phyloP scores from a whole-genome alignment of 345 rosid genomes.

The Arabidopsis arenosa region DNA sequence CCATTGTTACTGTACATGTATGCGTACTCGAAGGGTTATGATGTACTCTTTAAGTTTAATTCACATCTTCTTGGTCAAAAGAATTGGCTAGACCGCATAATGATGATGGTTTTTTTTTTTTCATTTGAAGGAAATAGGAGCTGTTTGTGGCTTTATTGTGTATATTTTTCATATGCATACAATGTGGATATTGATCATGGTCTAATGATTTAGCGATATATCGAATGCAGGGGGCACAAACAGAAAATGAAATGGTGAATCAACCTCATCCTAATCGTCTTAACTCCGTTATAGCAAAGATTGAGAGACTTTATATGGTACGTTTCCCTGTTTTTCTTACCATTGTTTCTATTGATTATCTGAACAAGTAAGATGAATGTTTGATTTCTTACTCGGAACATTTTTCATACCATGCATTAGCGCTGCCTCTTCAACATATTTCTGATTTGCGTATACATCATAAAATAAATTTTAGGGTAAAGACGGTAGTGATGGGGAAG shows the following conservation, averaged over 20 bases:
- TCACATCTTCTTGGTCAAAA: neutral
- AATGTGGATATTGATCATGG: neutral
- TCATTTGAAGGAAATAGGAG: neutral
- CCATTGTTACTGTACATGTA: neutral
- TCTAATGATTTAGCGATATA: constrained; percentile 17
- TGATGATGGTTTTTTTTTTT: neutral
- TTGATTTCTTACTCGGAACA: neutral
- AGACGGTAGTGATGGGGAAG: constrained; percentile 95
- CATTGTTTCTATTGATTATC: neutral
- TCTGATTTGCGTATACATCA: neutral
- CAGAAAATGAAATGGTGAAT: constrained; percentile 58
- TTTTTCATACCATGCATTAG: neutral
- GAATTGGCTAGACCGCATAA: neutral
- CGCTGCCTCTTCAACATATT: neutral
- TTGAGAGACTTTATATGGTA: constrained; percentile 95
- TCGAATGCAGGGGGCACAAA: constrained; percentile 55
- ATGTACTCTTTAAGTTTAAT: neutral
- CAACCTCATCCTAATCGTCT: constrained; percentile 74
- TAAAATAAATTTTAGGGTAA: constrained; percentile 64
- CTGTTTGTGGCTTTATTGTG: constrained; percentile 1
- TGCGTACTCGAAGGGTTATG: constrained; percentile 22
- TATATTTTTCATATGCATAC: neutral
- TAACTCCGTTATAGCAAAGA: constrained; percentile 92
- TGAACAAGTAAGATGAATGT: constrained; percentile 9
- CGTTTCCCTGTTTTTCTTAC: constrained; percentile 2